Conservation (phyloP, 371 early-diverging fungal genomes). For the Actinomortierella wolfii region DNA sequence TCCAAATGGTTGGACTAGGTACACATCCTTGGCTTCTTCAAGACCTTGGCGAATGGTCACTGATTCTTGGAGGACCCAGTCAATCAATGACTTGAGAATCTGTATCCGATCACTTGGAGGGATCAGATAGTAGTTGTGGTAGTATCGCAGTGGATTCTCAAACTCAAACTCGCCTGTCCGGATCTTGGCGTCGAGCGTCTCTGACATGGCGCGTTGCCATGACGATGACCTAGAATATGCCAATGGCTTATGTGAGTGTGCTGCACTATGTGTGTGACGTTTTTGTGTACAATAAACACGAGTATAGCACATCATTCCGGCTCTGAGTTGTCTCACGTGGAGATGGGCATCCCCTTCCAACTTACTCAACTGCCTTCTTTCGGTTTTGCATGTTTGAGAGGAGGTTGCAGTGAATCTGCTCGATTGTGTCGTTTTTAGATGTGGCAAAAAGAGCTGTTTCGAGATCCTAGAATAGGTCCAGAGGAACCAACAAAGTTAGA, state of each 20-base stretch:
- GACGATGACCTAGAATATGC: conserved; percentile 11
- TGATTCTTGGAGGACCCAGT: conserved; percentile 45
- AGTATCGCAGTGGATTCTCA: conserved; percentile 21
- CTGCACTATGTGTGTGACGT: no score
- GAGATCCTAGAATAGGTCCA: conserved; percentile 16
- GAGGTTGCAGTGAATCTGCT: conserved; percentile 33
- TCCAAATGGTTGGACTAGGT: conserved; percentile 28
- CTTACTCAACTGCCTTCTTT: conserved; percentile 43
- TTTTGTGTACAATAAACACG: no score
- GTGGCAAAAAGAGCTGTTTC: conserved; percentile 25
- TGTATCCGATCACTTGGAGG: conserved; percentile 26
- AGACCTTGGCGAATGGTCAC: conserved; percentile 23
- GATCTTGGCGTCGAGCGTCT: conserved; percentile 31
- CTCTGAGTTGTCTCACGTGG: no score
- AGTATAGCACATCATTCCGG: no score
- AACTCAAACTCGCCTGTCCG: conserved; percentile 28
- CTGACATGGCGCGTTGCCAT: conserved; percentile 35
- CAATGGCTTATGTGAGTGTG: no score
- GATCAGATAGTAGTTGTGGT: conserved; percentile 20
- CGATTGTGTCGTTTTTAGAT: conserved; percentile 21
- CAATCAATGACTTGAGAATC: conserved; percentile 28
- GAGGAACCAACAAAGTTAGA: no score
- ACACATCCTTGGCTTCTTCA: conserved; percentile 22
- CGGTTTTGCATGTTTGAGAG: conserved; percentile 44
- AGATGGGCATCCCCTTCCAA: neutral